Evolutionary conservation across 148 eudicot genomes (phyloP), one percentile per base, ranked within the genome.

Genomic region (Dysphania ambrosioides): DNA sequence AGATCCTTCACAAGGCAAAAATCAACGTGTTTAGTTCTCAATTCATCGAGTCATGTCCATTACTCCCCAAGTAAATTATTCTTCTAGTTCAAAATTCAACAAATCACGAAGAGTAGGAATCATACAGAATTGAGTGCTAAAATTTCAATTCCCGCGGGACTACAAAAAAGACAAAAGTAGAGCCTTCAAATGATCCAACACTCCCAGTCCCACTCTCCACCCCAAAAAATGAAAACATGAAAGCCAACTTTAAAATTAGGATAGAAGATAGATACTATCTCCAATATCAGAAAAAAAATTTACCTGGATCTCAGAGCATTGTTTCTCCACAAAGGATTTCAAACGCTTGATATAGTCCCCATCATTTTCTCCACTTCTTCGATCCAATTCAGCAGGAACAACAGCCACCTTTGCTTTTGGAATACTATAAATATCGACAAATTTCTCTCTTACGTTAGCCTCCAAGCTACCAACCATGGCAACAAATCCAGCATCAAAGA

Each of bases 271-370:
- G 15, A 11, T 44, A n/a, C n/a, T n/a, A n/a, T n/a, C n/a, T n/a
- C n/a, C n/a, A n/a, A n/a, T n/a, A n/a, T 44, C 29, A 6, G 57
- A 21, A n/a, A 53, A 53, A 53, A 4, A 26, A 19, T 67, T 58
- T 85, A 89, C 99, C 99, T 95, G 99, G 70, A 92, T 89, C 85
- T 95, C 99, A 59, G 84, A 83, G 82, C 96, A 90, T 74, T 95
- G 98, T 80, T 90, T 90, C 83, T 90, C 89, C 76, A 92, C 83
- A 75, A 95, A 90, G n/a, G 83, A 78, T 75, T 87, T 89, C 49
- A 95, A 83, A 76, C 99, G 90, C 55, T 79, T 79, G 79, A 87
- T 84, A 73, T 95, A 92, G 72, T 90, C 94, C 58, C 77, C 77
- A 63, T 92, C 97, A 76, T 70, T 88, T 82, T 95, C 99, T 70